Evolutionary conservation across 2,329 filamentous ascomycete genomes (phyloP).

Genomic region (Ophiostoma ips): DNA sequence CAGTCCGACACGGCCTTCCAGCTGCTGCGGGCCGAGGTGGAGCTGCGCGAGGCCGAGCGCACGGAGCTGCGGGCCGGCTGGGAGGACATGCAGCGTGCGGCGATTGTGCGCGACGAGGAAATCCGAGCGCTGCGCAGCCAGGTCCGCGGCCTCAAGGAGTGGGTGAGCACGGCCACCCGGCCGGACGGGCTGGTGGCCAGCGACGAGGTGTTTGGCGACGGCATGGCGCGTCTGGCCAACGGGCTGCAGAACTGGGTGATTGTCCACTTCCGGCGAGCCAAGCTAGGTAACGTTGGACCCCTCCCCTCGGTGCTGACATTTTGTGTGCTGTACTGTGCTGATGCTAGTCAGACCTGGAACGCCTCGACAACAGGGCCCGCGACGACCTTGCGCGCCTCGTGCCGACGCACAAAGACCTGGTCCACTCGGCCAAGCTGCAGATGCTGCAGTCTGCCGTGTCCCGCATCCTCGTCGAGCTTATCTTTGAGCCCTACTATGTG

Average conservation of each 20-base stretch:
- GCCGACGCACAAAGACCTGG: constrained; percentile 43
- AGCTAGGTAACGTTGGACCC: constrained; percentile 30
- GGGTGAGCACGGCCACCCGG: constrained; percentile 53
- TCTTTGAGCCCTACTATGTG: constrained; percentile 51
- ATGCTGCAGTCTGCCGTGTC: constrained; percentile 50
- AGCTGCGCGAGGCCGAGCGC: constrained; percentile 31
- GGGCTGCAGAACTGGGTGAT: constrained; percentile 64
- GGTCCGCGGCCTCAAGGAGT: constrained; percentile 55
- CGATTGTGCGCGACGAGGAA: constrained; percentile 41
- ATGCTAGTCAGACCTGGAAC: neutral
- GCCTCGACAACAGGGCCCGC: neutral
- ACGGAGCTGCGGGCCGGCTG: constrained; percentile 36
- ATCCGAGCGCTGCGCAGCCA: constrained; percentile 41
- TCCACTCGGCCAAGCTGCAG: constrained; percentile 41
- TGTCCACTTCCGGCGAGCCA: constrained; percentile 50
- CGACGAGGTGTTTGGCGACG: constrained; percentile 52
- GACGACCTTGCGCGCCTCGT: constrained; percentile 29
- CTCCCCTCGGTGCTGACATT: neutral
- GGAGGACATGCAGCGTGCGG: constrained; percentile 31
- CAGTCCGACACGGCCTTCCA: constrained; percentile 39
- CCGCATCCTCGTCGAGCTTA: constrained; percentile 41
- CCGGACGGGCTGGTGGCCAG: constrained; percentile 49
- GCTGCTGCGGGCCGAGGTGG: constrained; percentile 35
- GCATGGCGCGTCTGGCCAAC: constrained; percentile 48
- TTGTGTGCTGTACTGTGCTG: neutral